Evolutionary conservation across 768 basidiomycete genomes (phyloP).

Genomic region (Pulveroboletus sp.): DNA sequence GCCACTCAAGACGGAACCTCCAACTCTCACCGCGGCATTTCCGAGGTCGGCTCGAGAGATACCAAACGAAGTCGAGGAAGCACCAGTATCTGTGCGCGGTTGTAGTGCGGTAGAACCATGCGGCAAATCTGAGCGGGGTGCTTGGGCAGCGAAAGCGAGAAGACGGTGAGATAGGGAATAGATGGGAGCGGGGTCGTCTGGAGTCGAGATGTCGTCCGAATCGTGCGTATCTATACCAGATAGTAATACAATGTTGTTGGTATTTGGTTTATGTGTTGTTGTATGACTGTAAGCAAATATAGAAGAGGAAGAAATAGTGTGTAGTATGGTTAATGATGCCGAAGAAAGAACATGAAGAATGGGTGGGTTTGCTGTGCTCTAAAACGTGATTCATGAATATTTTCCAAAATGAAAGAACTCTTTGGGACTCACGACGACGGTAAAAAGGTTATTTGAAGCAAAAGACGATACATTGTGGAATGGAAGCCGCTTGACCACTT

Average conservation of each 20-base stretch:
- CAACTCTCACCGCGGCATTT: conserved; percentile 51
- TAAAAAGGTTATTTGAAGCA: conserved; percentile 43
- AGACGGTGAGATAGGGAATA: conserved; percentile 61
- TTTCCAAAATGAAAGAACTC: not conserved
- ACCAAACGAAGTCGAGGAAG: conserved; percentile 26
- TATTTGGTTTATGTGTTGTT: conserved; percentile 31
- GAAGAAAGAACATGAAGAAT: conserved; percentile 55
- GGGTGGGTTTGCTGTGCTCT: conserved; percentile 57
- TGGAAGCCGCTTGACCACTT: conserved; percentile 44
- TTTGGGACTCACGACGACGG: conserved; percentile 50
- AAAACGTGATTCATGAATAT: conserved; percentile 2
- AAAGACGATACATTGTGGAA: conserved; percentile 42
- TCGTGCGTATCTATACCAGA: conserved; percentile 29
- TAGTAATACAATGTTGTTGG: conserved; percentile 38
- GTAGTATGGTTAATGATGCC: conserved; percentile 46
- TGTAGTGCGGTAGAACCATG: conserved; percentile 14
- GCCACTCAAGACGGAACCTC: conserved; percentile 58
- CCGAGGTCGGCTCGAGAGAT: conserved; percentile 48
- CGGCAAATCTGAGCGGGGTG: conserved; percentile 25
- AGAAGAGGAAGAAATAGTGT: conserved; percentile 43
- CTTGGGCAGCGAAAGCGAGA: conserved; percentile 51
- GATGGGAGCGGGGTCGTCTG: conserved; percentile 40
- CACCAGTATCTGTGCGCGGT: conserved; percentile 21
- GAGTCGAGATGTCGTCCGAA: conserved; percentile 11
- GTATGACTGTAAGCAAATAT: conserved; percentile 43